phyloP scores from a whole-genome alignment of 1,284 basidiomycete genomes.

The Cronartium quercuum region DNA sequence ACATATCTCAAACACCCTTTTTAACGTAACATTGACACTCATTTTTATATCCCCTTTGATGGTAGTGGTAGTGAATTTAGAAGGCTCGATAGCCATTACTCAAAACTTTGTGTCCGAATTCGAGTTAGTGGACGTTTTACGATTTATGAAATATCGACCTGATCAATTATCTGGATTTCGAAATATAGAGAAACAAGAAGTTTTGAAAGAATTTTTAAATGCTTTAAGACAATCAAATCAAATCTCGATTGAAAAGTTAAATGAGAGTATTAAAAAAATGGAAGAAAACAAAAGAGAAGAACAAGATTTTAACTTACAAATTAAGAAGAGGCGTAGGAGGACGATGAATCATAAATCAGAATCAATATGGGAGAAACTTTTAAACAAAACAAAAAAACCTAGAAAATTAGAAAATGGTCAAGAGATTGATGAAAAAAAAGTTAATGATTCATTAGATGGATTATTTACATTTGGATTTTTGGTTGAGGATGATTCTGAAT shows the following conservation, averaged over 20 bases:
- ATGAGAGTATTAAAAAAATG: neutral
- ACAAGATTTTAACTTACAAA: neutral
- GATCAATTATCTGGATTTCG: constrained; percentile 52
- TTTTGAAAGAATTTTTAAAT: neutral
- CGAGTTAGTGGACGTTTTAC: constrained; percentile 50
- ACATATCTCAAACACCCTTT: neutral
- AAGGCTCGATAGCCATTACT: constrained; percentile 51
- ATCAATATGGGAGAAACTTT: neutral
- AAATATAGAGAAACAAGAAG: neutral
- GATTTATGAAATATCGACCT: constrained; percentile 51
- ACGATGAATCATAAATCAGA: neutral
- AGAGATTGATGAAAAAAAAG: neutral
- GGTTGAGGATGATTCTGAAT: neutral
- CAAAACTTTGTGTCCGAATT: constrained; percentile 52
- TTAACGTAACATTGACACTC: neutral
- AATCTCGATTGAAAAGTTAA: neutral
- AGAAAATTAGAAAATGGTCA: neutral
- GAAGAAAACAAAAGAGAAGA: neutral
- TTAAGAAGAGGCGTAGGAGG: neutral
- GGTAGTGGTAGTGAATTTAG: constrained; percentile 48
- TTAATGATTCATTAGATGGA: neutral
- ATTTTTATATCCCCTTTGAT: neutral
- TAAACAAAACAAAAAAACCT: neutral
- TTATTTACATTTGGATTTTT: neutral
- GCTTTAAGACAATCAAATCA: neutral